Conservation (phyloP, 2,329 filamentous ascomycete species). For the Claviceps capensis region DNA sequence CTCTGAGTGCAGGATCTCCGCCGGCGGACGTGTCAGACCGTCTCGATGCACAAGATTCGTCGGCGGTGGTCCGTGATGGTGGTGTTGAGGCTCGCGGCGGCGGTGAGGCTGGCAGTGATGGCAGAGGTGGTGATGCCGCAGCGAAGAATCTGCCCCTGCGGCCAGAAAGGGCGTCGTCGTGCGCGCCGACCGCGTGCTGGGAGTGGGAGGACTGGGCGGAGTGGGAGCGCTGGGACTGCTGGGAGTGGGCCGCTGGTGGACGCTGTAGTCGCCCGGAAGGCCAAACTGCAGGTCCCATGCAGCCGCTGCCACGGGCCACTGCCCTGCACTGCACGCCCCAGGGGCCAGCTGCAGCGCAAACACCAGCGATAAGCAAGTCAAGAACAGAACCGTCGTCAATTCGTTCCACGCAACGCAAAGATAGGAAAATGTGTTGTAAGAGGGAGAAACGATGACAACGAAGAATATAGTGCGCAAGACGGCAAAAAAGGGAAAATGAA, state of each 20-base stretch:
- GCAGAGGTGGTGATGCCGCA: neutral
- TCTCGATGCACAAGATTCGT: neutral
- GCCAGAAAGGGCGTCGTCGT: neutral
- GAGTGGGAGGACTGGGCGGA: neutral
- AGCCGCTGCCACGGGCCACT: neutral
- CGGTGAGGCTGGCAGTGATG: neutral
- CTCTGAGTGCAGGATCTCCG: too few relatives aligned
- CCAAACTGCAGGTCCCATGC: conserved; percentile 1
- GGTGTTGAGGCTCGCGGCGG: neutral
- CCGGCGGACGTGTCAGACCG: neutral
- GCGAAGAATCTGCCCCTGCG: neutral
- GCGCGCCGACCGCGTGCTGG: too few relatives aligned
- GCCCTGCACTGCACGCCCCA: neutral
- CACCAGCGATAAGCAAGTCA: too few relatives aligned
- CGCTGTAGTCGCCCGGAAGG: conserved; percentile 3
- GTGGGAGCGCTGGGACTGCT: neutral
- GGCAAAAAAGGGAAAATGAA: too few relatives aligned
- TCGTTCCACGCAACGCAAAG: too few relatives aligned
- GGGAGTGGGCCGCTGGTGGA: neutral
- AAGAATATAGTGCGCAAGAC: too few relatives aligned
- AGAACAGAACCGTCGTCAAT: too few relatives aligned
- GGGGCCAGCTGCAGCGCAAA: neutral
- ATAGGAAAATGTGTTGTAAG: too few relatives aligned
- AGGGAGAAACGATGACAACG: too few relatives aligned
- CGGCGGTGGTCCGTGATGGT: neutral